Percentiles rank a stretch among this genome's conserved stretches.
Conservation (phyloP, 371 early-diverging fungal species). For the Batrachochytrium dendrobatidis region DNA sequence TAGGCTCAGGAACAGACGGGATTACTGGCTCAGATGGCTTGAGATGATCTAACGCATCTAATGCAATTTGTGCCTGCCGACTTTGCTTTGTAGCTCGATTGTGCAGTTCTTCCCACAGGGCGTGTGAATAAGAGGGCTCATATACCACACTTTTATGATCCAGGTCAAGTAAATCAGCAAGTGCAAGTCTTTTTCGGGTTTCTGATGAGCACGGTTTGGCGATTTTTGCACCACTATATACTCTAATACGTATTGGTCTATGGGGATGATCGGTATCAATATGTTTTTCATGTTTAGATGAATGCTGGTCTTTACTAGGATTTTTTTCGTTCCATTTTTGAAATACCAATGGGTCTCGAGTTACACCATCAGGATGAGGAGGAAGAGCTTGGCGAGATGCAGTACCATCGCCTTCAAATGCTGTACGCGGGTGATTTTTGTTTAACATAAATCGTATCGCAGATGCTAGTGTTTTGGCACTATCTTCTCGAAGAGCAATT, state of each 20-base stretch:
- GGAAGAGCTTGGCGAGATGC: neutral
- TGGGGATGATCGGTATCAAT: too few relatives aligned
- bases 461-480: neutral
- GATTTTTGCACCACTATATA: too few relatives aligned
- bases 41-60: neutral
- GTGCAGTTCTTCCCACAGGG: neutral
- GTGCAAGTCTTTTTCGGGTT: neutral
- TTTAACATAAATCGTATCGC: too few relatives aligned
- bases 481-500: neutral
- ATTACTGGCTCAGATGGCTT: neutral
- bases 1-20: neutral
- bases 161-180: neutral
- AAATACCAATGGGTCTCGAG: slow-evolving; percentile 1
- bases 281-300: too few relatives aligned
- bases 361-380: neutral
- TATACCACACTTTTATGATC: neutral
- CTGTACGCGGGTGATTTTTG: too few relatives aligned
- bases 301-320: too few relatives aligned
- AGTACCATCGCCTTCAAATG: too few relatives aligned
- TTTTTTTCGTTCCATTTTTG: neutral
- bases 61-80: neutral
- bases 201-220: too few relatives aligned
- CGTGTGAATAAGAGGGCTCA: neutral
- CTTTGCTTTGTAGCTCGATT: neutral
- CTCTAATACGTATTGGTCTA: too few relatives aligned